Base-by-base conservation (phyloP, 768 basidiomycete species). In the Lentinus brumalis region DNA sequence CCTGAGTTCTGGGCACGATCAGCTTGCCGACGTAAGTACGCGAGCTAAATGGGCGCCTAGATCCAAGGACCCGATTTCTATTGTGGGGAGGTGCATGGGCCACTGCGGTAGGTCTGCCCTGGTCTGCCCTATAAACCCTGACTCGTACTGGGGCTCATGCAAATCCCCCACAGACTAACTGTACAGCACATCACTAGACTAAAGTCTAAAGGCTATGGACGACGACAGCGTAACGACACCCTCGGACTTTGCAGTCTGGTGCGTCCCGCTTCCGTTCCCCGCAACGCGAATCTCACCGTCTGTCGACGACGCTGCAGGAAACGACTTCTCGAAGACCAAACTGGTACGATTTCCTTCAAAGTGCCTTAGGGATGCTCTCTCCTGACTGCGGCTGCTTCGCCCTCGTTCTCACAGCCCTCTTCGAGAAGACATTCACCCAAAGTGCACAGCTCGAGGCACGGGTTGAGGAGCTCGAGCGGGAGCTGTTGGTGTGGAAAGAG, bases 401-500 rank as follows among this genome's bases (percentile, higher is more conserved):
- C 11, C 45, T 5, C n/a, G 10, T 15, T 30, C 56, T 1, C 30
- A 18, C 62, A 75, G 76, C 58, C 26, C 64, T 78, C 18, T 76
- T 77, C 61, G 66, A 62, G 44, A 65, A 61, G 56, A 77, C 77
- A 5, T 59, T 71, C 40, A 41, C 69, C 9, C 67, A 69, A 52
- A 78, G 78, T 59, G 66, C 64, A 45, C 67, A 66, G 15, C 70
- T 78, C 12, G 69, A 67, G 35, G 50, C 52, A 4, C 69, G 72
- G 31, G 71, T 76, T 4, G 70, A 71, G 55, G 78, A 77, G 54
- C 70, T 78, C 14, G 76, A 79, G 67, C 70, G 73, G 56, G 78
- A 79, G 66, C 58, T 78, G 32, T 61, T 67, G 18, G 77, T 79
- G 6, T 79, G 78, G 78, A 78, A 78, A 62, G 61, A 72, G 29